phyloP scores from a whole-genome alignment of 768 basidiomycete genomes.

The Naganishia onofrii region DNA sequence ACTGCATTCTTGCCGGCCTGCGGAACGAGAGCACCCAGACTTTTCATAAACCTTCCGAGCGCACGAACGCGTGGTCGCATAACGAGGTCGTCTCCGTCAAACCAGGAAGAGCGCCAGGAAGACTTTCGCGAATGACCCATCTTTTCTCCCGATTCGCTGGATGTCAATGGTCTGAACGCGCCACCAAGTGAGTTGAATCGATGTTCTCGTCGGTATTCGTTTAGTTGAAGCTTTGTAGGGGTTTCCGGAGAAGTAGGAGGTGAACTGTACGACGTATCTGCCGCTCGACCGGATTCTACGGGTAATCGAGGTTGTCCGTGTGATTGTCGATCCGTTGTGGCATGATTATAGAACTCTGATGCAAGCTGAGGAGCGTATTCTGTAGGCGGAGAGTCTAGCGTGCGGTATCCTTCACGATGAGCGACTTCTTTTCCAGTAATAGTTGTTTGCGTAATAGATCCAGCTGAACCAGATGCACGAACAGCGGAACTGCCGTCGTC shows the following conservation, averaged over 20 bases:
- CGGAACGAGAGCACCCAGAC: not conserved
- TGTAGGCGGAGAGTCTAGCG: not conserved
- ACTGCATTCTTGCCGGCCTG: not conserved
- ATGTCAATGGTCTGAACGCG: conserved; percentile 11
- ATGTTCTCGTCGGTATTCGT: conserved; percentile 19
- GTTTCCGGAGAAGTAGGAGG: conserved; percentile 6
- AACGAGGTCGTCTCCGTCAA: not conserved
- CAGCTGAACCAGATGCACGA: not conserved
- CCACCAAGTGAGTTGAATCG: conserved; percentile 13
- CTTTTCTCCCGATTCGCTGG: conserved; percentile 4
- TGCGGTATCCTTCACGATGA: conserved; percentile 8
- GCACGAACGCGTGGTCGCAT: not conserved
- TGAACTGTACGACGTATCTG: not conserved
- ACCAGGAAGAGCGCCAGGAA: not conserved
- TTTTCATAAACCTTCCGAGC: not conserved
- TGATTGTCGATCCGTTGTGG: not conserved
- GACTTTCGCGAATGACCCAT: too few species aligned
- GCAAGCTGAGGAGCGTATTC: not conserved
- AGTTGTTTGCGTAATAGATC: not conserved
- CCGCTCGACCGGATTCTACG: not conserved
- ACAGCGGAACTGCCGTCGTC: not conserved
- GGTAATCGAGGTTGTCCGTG: not conserved
- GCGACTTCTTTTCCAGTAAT: not conserved
- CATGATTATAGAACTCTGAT: not conserved
- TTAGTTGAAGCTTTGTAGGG: not conserved